phyloP scores from a whole-genome alignment of 352 stramenopile species.

The Elongisporangium anandrum region DNA sequence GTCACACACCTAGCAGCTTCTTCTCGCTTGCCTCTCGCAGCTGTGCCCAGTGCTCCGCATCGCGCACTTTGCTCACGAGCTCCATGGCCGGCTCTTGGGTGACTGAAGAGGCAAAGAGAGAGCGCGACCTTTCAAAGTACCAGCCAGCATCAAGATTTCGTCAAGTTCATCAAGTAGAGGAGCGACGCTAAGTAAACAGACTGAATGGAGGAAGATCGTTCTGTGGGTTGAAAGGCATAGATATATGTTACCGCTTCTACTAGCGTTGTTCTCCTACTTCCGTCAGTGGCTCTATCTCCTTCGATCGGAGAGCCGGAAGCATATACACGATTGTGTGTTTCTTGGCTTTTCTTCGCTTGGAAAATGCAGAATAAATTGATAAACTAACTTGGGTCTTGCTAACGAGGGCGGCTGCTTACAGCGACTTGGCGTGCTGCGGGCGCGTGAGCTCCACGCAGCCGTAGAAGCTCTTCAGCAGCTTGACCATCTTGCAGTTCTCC shows the following conservation, averaged over 20 bases:
- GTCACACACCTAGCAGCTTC: slow-evolving; percentile 49
- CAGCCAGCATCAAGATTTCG: too few relatives aligned
- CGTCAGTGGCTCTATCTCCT: background rate
- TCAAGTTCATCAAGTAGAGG: background rate
- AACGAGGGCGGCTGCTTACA: slow-evolving; percentile 18
- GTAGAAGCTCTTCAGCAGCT: slow-evolving; percentile 86
- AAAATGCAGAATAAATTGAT: slow-evolving; percentile 13
- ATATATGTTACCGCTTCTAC: background rate
- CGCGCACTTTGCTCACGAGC: slow-evolving; percentile 46
- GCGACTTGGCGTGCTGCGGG: slow-evolving; percentile 37
- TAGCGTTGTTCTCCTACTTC: background rate
- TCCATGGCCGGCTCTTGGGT: slow-evolving; percentile 20
- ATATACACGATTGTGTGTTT: background rate
- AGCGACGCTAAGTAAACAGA: background rate
- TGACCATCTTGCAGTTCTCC: slow-evolving; percentile 78
- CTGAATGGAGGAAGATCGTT: background rate
- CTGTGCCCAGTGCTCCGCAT: slow-evolving; percentile 54
- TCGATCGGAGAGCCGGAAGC: background rate
- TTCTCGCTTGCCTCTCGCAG: slow-evolving; percentile 52
- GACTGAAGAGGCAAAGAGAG: background rate
- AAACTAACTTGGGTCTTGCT: slow-evolving; percentile 4
- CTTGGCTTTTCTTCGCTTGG: background rate
- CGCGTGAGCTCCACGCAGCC: slow-evolving; percentile 49
- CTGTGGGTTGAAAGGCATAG: background rate
- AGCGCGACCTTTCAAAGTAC: background rate